These are phyloP conservation scores for Melocanna baccifera DNA, from an alignment of 176 grass and related monocot species.

Conservation along the genomic window DNA sequence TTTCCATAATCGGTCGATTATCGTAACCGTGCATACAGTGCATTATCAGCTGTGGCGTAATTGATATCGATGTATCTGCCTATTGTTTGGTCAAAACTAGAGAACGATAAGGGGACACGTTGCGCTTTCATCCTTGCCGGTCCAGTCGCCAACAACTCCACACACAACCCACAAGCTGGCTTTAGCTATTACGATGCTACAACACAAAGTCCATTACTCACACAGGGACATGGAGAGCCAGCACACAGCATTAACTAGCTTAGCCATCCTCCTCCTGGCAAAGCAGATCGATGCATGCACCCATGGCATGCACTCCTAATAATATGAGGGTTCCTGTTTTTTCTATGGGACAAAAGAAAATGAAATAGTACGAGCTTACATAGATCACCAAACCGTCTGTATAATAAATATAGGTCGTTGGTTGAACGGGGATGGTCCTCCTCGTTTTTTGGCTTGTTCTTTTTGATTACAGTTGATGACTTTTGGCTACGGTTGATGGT, in stretches of 20 bases:
- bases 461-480: no score
- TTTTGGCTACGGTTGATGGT: no score
- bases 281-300: background rate
- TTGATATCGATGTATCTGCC: background rate
- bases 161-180: background rate
- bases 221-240: background rate
- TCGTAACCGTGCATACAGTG: no score
- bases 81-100: background rate
- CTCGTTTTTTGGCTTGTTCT: no score
- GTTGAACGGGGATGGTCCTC: background rate
- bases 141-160: background rate
- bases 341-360: background rate
- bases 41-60: background rate
- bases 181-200: background rate
- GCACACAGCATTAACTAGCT: background rate
- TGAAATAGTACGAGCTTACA: background rate
- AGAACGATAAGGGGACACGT: background rate
- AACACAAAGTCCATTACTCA: background rate
- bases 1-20: no score
- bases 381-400: background rate
- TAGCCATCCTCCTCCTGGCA: background rate
- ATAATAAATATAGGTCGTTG: conserved; percentile 10
- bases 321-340: background rate
- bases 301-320: background rate
- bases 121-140: background rate